Base-by-base conservation (phyloP, 176 grass and related monocot genomes). In the Carex littledalei region DNA sequence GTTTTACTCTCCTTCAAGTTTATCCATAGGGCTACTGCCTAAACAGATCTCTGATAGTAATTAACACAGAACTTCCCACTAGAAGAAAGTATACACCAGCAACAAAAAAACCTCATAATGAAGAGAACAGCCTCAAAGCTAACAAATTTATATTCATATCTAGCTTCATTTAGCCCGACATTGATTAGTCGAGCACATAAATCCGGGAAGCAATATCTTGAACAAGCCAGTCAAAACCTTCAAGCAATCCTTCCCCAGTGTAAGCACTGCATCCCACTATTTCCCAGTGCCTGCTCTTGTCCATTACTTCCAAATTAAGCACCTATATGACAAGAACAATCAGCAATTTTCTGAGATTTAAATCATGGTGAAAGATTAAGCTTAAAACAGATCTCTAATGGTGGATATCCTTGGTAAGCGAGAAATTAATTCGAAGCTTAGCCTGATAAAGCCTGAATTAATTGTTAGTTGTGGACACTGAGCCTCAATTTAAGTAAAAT, bases 191-290 rank as follows among this genome's bases (percentile, higher is more conserved):
- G 0, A 97, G 82, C 24, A 94, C 79, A 57, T 94, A 97, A 63
- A 97, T 94, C 63, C 89, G 87, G 43, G 92, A 94, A 80, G 95
- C 92, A 0, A 97, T 84, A 75, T 97, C 95, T 57, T 94, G 88
- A 61, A 97, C 91, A 29, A 94, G 69, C 92, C 95, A 97, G 55
- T 97, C 89, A 55, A 97, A 94, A 41, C 92, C 94, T 2, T 90
- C 62, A 2, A 93, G 90, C 18, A 94, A 89, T 6, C 94, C 92
- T 31, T 93, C 92, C 0, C 90, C 90, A 1, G 89, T 93, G 82
- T 93, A 92, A 24, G 94, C 92, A 69, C 94, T 97, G 74, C 92
- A 97, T 32, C 95, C 91, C 8, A 89, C 85, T 39, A 98, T 93
- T 34, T 91, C 26, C 87, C 92, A 94, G 76, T 94, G 95, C 75